A percentile compares a stretch with the other conserved stretches of the same genome.
Conservation (phyloP, 805 yeast genomes). For the Suhomyces emberorum region DNA sequence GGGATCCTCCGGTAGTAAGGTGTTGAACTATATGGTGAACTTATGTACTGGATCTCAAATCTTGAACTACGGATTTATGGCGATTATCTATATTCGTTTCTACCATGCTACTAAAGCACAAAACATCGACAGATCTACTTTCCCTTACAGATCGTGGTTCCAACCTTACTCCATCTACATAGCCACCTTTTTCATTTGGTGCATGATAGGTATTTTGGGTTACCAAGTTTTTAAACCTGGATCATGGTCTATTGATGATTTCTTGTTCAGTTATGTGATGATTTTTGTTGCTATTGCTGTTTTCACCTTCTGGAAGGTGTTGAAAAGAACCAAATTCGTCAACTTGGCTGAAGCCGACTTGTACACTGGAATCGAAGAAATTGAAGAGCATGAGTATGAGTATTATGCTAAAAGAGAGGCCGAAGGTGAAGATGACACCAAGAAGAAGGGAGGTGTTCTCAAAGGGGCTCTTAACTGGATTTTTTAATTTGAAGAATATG, state of each 20-base stretch:
- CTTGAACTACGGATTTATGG: constrained; percentile 46
- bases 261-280: constrained; percentile 71
- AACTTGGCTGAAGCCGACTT: constrained; percentile 47
- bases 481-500: constrained; percentile 14
- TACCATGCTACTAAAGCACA: constrained; percentile 40
- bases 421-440: constrained; percentile 11
- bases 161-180: constrained; percentile 38
- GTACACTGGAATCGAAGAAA: constrained; percentile 41
- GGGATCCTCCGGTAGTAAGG: constrained; percentile 33
- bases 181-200: constrained; percentile 29
- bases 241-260: constrained; percentile 56
- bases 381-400: constrained; percentile 49
- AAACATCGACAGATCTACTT: constrained; percentile 33
- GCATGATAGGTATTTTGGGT: constrained; percentile 59
- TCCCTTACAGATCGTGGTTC: constrained; percentile 43
- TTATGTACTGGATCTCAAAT: constrained; percentile 47
- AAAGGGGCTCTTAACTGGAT: constrained; percentile 18
- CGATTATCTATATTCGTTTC: constrained; percentile 41
- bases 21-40: constrained; percentile 44
- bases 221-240: constrained; percentile 69
- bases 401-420: constrained; percentile 35
- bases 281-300: constrained; percentile 45
- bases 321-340: constrained; percentile 35
- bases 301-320: constrained; percentile 34
- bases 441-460: constrained; percentile 7